phyloP scores from a whole-genome alignment of 257 asterid species.

The Ophiorrhiza pumila region DNA sequence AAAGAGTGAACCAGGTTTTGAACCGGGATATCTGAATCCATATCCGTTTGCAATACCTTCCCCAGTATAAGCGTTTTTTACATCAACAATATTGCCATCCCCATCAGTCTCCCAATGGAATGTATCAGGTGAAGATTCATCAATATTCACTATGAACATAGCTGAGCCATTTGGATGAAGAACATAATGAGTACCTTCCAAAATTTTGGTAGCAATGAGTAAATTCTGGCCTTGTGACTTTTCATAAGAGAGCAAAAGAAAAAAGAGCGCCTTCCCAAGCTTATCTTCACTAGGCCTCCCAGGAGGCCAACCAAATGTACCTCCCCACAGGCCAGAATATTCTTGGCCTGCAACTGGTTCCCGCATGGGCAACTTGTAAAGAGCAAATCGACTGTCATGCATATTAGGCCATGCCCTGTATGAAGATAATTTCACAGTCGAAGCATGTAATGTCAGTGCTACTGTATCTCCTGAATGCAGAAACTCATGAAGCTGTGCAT shows the following conservation, averaged over 20 bases:
- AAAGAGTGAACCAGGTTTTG: constrained; percentile 86
- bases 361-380: constrained; percentile 66
- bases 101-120: constrained; percentile 72
- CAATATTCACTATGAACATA: constrained; percentile 66
- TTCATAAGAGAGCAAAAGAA: constrained; percentile 73
- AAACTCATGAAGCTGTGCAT: constrained; percentile 68
- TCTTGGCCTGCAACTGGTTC: constrained; percentile 50
- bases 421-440: constrained; percentile 62
- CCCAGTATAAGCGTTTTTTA: constrained; percentile 55
- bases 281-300: constrained; percentile 66
- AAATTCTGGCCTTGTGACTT: constrained; percentile 58
- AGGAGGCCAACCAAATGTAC: constrained; percentile 92
- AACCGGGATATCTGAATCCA: constrained; percentile 90
- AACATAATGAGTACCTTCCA: constrained; percentile 84
- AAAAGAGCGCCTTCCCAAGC: constrained; percentile 75
- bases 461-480: constrained; percentile 58
- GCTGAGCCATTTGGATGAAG: constrained; percentile 93
- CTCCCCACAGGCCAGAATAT: constrained; percentile 86
- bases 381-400: constrained; percentile 81
- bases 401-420: constrained; percentile 88
- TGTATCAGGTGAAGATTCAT: constrained; percentile 54
- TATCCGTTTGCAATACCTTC: constrained; percentile 91
- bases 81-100: constrained; percentile 41
- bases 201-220: constrained; percentile 73
- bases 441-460: constrained; percentile 59